phyloP scores from a whole-genome alignment of 768 basidiomycete species.

The Boletus rufocinnamomeus region DNA sequence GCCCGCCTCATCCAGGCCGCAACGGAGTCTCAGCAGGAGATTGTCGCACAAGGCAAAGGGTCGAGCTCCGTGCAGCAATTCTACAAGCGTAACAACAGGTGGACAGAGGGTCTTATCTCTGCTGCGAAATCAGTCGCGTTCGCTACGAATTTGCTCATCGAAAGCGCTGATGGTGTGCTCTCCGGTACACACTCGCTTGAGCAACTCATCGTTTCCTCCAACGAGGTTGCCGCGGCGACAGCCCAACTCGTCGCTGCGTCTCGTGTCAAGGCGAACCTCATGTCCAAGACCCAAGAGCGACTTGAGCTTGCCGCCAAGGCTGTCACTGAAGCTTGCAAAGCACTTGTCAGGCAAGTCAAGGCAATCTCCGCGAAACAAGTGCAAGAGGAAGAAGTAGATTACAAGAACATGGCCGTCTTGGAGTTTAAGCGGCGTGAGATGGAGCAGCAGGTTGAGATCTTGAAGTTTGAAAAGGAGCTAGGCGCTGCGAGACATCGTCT shows the following conservation, averaged over 20 bases:
- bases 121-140: conserved; percentile 98
- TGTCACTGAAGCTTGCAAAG: conserved; percentile 96
- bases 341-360: conserved; percentile 95
- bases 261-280: conserved; percentile 95
- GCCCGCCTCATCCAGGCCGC: conserved; percentile 93
- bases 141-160: conserved; percentile 92
- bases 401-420: conserved; percentile 88
- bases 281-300: conserved; percentile 97
- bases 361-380: conserved; percentile 84
- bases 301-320: conserved; percentile 97
- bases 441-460: conserved; percentile 99
- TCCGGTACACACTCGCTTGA: conserved; percentile 96
- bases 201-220: conserved; percentile 99
- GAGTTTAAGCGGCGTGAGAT: conserved; percentile 98
- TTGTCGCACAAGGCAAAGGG: conserved; percentile 93
- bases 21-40: conserved; percentile 97
- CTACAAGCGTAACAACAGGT: conserved; percentile 99
- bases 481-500: conserved; percentile 81
- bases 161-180: conserved; percentile 96
- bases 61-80: conserved; percentile 93
- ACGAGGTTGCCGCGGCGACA: conserved; percentile 95
- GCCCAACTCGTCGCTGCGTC: conserved; percentile 99
- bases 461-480: conserved; percentile 94
- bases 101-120: conserved; percentile 99
- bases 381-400: conserved; percentile 77